Conservation (phyloP, 2,329 filamentous ascomycete genomes). For the Alternaria viburni region DNA sequence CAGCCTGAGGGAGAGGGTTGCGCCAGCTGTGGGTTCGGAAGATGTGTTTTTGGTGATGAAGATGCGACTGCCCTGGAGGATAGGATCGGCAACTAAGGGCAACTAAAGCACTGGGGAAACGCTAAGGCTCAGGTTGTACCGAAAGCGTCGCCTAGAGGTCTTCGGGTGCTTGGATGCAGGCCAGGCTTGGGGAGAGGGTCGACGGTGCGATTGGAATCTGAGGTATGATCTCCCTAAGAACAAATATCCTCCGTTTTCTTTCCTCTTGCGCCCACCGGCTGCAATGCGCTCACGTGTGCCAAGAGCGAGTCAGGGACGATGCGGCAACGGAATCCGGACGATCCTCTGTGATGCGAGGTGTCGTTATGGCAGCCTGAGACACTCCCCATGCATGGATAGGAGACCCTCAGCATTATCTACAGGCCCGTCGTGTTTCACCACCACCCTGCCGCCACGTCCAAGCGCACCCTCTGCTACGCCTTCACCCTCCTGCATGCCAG, state of each 20-base stretch:
- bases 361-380: constrained; percentile 26
- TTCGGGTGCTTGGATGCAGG: constrained; percentile 8
- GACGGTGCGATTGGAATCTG: neutral
- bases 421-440: constrained; percentile 40
- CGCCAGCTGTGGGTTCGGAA: constrained; percentile 9
- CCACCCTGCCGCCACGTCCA: constrained; percentile 22
- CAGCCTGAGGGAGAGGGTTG: constrained; percentile 4
- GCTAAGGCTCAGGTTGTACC: constrained; percentile 16
- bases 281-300: constrained; percentile 25
- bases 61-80: constrained; percentile 18
- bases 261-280: constrained; percentile 2
- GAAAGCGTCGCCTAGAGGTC: constrained; percentile 3
- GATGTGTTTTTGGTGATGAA: constrained; percentile 17
- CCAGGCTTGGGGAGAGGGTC: neutral
- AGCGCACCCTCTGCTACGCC: constrained; percentile 10
- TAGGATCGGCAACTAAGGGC: constrained; percentile 32
- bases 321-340: constrained; percentile 22
- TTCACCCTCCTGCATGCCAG: constrained; percentile 3
- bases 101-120: constrained; percentile 21
- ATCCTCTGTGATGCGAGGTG: constrained; percentile 22
- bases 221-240: constrained; percentile 3
- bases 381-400: constrained; percentile 38
- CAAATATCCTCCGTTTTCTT: neutral
- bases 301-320: constrained; percentile 29
- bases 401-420: constrained; percentile 33